Evolutionary conservation across 305 asterid genomes (phyloP), one percentile per base, ranked within the genome.

Genomic region (Petunia hybrid): DNA sequence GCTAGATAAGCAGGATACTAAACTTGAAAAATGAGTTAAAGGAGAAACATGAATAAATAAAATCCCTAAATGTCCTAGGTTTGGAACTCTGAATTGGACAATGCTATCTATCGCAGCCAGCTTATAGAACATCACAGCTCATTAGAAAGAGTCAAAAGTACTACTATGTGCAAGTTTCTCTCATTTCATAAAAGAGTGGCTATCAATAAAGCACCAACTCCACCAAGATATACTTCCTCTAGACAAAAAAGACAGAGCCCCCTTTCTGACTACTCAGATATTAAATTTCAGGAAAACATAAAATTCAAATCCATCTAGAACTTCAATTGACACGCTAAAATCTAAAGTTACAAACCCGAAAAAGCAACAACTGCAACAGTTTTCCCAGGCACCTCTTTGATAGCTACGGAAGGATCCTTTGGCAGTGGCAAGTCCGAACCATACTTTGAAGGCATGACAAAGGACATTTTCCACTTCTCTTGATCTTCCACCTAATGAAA

Each of bases 371-470:
- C 93, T 9, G 97, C 94, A 22, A 91, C 83, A 43, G 86, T 76
- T 87, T 89, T 92, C 69, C 87, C 83, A 2, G 97, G 97, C 80
- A 93, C 93, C 90, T 91, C 91, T 84, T 84, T 89, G 83, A 95
- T 87, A 56, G 89, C 85, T 61, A 93, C 92, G 1, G 90, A 88
- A 77, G 94, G 84, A 82, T 95, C 93, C 85, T 88, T 91, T 5
- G 98, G 99, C 82, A 85, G 84, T 40, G 98, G 99, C 86, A 93
- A 88, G 82, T 93, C 73, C 31, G 91, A 85, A 64, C 98, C 93
- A 63, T 95, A 95, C 83, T 95, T 93, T 56, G 98, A 92, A 51
- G 99, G 99, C 97, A 95, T 84, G 66, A 95, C 88, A 84, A 95
- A 93, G 31, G 97, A 95, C 97, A 93, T 92, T 61, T 82, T 86